A percentile compares a stretch with the other conserved stretches of the same genome.
Evolutionary conservation across 306 rosid genomes (phyloP).

Genomic region (Mucuna pruriens): DNA sequence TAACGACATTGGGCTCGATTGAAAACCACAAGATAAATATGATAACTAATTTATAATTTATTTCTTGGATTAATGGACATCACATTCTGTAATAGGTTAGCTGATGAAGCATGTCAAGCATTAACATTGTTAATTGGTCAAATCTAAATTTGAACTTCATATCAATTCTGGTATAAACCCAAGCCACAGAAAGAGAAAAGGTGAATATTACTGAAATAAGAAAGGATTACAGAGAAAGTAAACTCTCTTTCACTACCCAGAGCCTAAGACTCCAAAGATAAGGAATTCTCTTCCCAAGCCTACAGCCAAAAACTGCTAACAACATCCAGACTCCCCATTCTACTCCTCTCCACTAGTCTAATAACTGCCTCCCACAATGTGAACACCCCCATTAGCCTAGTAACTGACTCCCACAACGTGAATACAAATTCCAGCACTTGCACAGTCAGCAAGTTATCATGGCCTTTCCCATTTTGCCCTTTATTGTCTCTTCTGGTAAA

Average conservation of each 20-base stretch:
- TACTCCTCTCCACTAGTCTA: not conserved
- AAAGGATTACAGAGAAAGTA: not conserved
- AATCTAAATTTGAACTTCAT: slow-evolving; percentile 16
- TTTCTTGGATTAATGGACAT: not conserved
- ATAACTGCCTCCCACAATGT: not conserved
- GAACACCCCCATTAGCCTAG: not conserved
- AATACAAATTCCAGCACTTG: not conserved
- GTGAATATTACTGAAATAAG: not conserved
- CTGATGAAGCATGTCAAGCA: slow-evolving; percentile 22
- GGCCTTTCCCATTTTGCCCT: not conserved
- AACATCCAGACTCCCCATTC: not conserved
- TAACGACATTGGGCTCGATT: not conserved
- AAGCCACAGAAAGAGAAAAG: not conserved
- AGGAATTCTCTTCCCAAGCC: not conserved
- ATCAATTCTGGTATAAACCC: slow-evolving; percentile 15
- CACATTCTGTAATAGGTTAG: slow-evolving; percentile 13
- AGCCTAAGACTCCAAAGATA: not conserved
- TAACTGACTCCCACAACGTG: not conserved
- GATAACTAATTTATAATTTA: slow-evolving; percentile 10
- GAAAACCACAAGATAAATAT: slow-evolving; percentile 13
- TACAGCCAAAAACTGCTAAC: not conserved
- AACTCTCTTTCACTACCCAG: not conserved
- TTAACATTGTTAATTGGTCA: not conserved
- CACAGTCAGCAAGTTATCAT: not conserved
- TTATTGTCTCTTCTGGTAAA: not conserved